Evolutionary conservation across 352 stramenopile genomes (phyloP).

Genomic region (Thraustotheca clavata): DNA sequence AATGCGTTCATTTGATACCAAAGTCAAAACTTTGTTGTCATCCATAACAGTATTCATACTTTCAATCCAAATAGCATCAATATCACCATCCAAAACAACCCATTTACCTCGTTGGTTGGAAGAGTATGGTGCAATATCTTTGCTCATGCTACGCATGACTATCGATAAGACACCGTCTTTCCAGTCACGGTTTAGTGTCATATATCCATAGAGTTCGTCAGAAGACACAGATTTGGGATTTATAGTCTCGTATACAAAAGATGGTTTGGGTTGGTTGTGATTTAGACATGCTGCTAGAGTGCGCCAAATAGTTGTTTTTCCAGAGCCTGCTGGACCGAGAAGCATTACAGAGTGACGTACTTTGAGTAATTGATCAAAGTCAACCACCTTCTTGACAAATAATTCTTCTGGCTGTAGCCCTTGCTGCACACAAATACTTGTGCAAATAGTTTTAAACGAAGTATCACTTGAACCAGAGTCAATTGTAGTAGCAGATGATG

Average conservation of each 20-base stretch:
- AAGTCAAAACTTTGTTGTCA: conserved; percentile 92
- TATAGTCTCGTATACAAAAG: conserved; percentile 90
- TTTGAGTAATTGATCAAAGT: conserved; percentile 92
- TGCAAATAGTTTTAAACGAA: conserved; percentile 33
- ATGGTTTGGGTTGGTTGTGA: conserved; percentile 77
- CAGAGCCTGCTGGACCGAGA: conserved; percentile 89
- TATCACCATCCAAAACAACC: conserved; percentile 91
- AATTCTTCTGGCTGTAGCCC: conserved; percentile 90
- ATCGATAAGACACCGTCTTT: conserved; percentile 94
- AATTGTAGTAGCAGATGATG: conserved; percentile 34
- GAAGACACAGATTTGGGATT: conserved; percentile 93
- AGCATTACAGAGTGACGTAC: conserved; percentile 96
- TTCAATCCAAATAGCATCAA: conserved; percentile 93
- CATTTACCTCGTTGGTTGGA: conserved; percentile 82
- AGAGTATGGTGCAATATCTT: conserved; percentile 81
- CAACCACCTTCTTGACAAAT: conserved; percentile 93
- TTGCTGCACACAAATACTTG: conserved; percentile 43
- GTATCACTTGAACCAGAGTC: conserved; percentile 29
- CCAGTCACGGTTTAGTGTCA: conserved; percentile 97
- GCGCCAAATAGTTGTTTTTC: conserved; percentile 95
- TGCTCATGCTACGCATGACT: conserved; percentile 97
- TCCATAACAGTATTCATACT: conserved; percentile 91
- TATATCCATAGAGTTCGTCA: conserved; percentile 92
- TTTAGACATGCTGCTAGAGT: conserved; percentile 85
- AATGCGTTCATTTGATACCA: conserved; percentile 96